Conservation (phyloP, 2,329 filamentous ascomycete species). For the Aspergillus pseudotamarii region DNA sequence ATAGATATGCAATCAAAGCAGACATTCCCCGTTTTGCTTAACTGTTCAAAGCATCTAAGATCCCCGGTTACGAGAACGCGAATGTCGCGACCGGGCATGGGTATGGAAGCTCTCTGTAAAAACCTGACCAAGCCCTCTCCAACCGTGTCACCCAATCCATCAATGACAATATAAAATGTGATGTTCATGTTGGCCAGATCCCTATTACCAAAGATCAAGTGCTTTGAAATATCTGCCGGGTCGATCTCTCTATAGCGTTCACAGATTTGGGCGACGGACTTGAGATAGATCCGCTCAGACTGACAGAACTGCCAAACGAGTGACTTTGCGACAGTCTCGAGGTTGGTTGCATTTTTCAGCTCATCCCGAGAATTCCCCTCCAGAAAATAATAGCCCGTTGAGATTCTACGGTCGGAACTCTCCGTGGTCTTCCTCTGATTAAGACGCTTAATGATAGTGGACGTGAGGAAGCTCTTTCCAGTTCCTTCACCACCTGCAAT, state of each 20-base stretch:
- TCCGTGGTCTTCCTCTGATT: constrained; percentile 14
- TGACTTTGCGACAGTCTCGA: constrained; percentile 20
- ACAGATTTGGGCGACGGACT: constrained; percentile 21
- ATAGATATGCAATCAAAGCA: constrained; percentile 19
- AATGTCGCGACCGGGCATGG: constrained; percentile 14
- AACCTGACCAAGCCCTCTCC: constrained; percentile 25
- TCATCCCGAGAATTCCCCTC: constrained; percentile 23
- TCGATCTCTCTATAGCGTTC: constrained; percentile 17
- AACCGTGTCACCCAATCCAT: constrained; percentile 52
- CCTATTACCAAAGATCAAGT: constrained; percentile 15
- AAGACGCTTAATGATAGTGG: constrained; percentile 18
- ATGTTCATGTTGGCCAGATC: constrained; percentile 21
- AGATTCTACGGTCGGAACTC: constrained; percentile 12
- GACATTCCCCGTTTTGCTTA: constrained; percentile 13
- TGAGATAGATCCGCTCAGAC: constrained; percentile 19
- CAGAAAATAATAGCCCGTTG: constrained; percentile 22
- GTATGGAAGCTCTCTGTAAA: constrained; percentile 13
- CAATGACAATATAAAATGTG: constrained; percentile 47
- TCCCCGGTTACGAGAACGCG: constrained; percentile 27
- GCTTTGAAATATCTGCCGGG: constrained; percentile 17
- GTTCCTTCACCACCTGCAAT: constrained; percentile 21
- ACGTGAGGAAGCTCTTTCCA: constrained; percentile 21
- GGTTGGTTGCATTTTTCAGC: constrained; percentile 12
- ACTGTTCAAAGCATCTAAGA: constrained; percentile 22
- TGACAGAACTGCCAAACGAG: constrained; percentile 24